Base-by-base conservation (phyloP, 768 basidiomycete genomes). In the Ramaria rubella region DNA sequence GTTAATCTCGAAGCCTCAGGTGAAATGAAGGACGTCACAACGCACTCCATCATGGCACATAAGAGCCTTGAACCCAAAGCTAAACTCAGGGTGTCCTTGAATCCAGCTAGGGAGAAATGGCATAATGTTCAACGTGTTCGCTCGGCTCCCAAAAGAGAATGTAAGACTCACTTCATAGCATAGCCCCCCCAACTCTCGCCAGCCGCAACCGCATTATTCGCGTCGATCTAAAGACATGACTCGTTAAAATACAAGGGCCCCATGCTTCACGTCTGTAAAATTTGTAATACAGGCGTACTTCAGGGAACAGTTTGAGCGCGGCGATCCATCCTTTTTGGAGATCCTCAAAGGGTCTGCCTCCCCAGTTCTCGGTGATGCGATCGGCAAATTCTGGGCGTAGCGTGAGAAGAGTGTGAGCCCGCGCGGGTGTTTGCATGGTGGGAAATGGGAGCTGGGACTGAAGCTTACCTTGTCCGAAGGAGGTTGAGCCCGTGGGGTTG, bases 401-500 rank as follows among this genome's bases (percentile, higher is more conserved):
- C n/a, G 9, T 29, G 15, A 43, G 6, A 43, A n/a, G n/a, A n/a
- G n/a, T n/a, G n/a, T n/a, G n/a, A n/a, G n/a, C n/a, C n/a, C n/a
- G n/a, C n/a, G 42, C 8, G 29, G 34, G 5, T 46, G n/a, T n/a
- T 42, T 43, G 33, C 40, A n/a, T n/a, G n/a, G n/a, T n/a, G n/a
- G n/a, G n/a, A n/a, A n/a, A 27, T 38, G 14, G 27, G 56, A 15
- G 57, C 48, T 33, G 43, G 42, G 14, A 49, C 15, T 24, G 42
- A 30, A 57, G 29, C 40, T n/a, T 17, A 84, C 89, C 77, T 79
- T 95, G 93, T 3, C 93, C 94, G 62, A 94, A 96, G 0, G 90
- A 86, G 3, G 95, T 97, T 27, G 87, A 90, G 8, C 95, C 95
- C 0, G 94, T 95, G 2, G 95, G 95, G 67, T 98, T 97, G 63